Base-by-base conservation (phyloP, 352 stramenopile species). In the Globisporangium rhizosaccharum region DNA sequence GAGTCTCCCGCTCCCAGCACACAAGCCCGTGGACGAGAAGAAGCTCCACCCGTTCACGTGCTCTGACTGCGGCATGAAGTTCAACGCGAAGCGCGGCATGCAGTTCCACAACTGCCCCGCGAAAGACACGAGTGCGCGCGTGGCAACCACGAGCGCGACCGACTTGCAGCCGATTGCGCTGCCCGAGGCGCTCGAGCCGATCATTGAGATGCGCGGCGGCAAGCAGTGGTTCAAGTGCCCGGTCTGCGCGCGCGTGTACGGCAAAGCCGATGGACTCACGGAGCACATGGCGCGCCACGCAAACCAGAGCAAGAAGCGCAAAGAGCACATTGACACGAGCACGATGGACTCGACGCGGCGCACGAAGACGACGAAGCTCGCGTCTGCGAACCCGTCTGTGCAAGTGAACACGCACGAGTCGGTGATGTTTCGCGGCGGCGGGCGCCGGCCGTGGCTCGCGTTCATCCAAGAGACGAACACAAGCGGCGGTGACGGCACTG, bases 221-320 rank as follows among this genome's bases (percentile, higher is more conserved):
- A 93, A 93, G 69, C 81, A 77, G 50, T 95, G 85, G 85, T 93
- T 88, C 72, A 91, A 92, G 46, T 95, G 85, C 39, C 82, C 85
- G 1, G 77, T 93, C 41, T 95, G 85, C 48, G 66, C 75, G 26
- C 82, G 82, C 23, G 74, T 87, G 70, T 95, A 93, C 60, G 79
- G 78, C 44, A 93, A 92, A 61, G 68, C 84, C 49, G 82, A 90
- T n/a, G 70, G 61, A 11, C 71, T 89, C 25, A 59, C 56, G 1
- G 83, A 93, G 67, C 85, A 95, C 72, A 93, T 93, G 83, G 63
- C 75, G 39, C 78, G 85, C 5, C 85, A 95, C 67, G 66, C 87
- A 51, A 94, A 94, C 57, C 85, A 94, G 62, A 92, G 72, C 67
- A 85, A 88, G 68, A 93, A 95, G 59, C 83, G 85, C 68, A 91